Evolutionary conservation across 805 yeast genomes (phyloP), one percentile per base, ranked within the genome.

Genomic region (Starmerella vaccinii): DNA sequence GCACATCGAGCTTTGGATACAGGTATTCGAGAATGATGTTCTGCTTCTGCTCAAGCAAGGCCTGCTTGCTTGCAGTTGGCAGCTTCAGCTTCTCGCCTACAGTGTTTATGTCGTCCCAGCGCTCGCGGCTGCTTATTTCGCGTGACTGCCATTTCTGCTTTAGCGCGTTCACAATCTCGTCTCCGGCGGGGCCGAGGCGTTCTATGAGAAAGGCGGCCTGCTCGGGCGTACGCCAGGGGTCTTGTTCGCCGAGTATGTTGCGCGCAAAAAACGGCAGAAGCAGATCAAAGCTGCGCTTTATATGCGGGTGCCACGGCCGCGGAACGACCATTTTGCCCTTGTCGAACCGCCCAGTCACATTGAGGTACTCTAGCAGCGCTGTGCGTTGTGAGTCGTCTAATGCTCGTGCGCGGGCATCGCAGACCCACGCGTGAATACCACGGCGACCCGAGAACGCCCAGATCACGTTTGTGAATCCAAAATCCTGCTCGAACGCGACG

Each of bases 371-470:
- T 29, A 89, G 81, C 12, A 92, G 76, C 3, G 95, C 79, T 59
- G 82, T 74, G 61, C 98, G 76, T 53, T 78, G 77, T 5, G 71
- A 61, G 64, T 92, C 97, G 55, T 78, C 83, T 54, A 92, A 66
- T 1, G 65, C 60, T 50, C 97, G 71, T 0, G 97, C 96, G 44
- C 89, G 71, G 49, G 75, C 68, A 64, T 92, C 98, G 66, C 95
- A 84, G 22, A 92, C 75, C 98, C 98, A 92, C 62, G 97, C 94
- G 73, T 92, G 98, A 15, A 94, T 95, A 66, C 98, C 98, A 76
- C 98, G 84, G 73, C 98, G 83, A 43, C 98, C 98, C 0, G 96
- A 87, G 63, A 86, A 92, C 4, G 90, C 95, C 97, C 97, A 92
- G 46, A 92, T 72, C 63, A 87, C 71, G 65, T 86, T 81, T 53